Evolutionary conservation across 208 protist genomes (phyloP).

Genomic region (Leishmania turanica): DNA sequence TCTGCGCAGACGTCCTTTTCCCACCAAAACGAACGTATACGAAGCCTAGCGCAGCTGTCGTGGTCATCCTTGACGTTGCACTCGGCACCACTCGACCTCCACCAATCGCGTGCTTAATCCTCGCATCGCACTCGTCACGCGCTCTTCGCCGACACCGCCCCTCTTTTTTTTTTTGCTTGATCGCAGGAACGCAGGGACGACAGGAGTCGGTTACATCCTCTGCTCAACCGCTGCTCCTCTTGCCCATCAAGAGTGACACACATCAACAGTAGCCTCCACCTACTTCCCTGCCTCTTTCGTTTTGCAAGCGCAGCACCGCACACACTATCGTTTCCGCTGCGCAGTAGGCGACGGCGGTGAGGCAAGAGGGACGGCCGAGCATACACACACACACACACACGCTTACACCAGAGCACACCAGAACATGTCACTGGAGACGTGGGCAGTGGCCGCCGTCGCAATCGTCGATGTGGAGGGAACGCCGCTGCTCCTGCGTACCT

Average conservation of each 20-base stretch:
- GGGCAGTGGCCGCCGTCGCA: conserved; percentile 77
- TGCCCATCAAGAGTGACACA: background rate
- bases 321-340: background rate
- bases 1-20: background rate
- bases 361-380: background rate
- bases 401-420: background rate
- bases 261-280: background rate
- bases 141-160: background rate
- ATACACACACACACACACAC: background rate
- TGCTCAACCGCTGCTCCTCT: background rate
- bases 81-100: background rate
- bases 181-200: background rate
- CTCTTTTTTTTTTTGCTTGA: background rate
- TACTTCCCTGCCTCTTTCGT: background rate
- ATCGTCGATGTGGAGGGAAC: conserved; percentile 55
- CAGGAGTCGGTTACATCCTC: background rate
- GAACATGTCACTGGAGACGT: conserved; percentile 42
- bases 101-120: background rate
- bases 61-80: too few species aligned
- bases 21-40: too few species aligned
- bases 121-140: background rate
- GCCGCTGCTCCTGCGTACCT: conserved; percentile 73
- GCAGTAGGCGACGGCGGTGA: background rate
- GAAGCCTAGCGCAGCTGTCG: too few species aligned
- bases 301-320: background rate